These are phyloP conservation scores for Graphiopsis chlorocephala DNA, from an alignment of 2,329 filamentous ascomycete genomes.

Conservation along the genomic window DNA sequence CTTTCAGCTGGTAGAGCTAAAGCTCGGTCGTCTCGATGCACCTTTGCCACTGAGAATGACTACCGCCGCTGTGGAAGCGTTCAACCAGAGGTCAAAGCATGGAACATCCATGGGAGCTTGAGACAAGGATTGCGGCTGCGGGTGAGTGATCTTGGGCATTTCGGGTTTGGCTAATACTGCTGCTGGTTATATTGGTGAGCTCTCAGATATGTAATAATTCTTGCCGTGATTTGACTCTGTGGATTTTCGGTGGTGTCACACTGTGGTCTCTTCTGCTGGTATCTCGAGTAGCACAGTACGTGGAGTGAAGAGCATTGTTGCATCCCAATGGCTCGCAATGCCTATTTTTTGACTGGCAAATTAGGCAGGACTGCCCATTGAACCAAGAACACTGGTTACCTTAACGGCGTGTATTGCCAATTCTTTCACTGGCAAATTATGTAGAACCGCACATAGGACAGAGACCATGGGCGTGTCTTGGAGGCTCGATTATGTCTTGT, in stretches of 20 bases:
- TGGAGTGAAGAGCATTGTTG: background rate
- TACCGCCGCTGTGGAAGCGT: constrained; percentile 24
- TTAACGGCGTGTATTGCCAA: too few species aligned
- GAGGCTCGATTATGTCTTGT: background rate
- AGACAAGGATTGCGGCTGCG: background rate
- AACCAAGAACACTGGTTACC: background rate
- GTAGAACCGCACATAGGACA: background rate
- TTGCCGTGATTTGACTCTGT: background rate
- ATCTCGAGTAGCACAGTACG: background rate
- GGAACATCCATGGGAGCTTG: constrained; percentile 1
- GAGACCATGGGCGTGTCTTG: background rate
- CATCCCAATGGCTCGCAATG: background rate
- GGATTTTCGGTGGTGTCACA: background rate
- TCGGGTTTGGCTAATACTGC: background rate
- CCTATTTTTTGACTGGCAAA: background rate
- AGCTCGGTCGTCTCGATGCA: constrained; percentile 23
- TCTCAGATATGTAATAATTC: background rate
- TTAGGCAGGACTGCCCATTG: background rate
- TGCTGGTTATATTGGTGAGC: background rate
- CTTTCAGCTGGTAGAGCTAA: constrained; percentile 24
- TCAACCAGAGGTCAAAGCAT: constrained; percentile 18
- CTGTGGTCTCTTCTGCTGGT: background rate
- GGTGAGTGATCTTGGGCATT: background rate
- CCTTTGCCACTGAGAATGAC: constrained; percentile 18
- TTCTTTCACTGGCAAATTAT: background rate